Base-by-base conservation (phyloP, 75 land plant species). In the Picea glauca region DNA sequence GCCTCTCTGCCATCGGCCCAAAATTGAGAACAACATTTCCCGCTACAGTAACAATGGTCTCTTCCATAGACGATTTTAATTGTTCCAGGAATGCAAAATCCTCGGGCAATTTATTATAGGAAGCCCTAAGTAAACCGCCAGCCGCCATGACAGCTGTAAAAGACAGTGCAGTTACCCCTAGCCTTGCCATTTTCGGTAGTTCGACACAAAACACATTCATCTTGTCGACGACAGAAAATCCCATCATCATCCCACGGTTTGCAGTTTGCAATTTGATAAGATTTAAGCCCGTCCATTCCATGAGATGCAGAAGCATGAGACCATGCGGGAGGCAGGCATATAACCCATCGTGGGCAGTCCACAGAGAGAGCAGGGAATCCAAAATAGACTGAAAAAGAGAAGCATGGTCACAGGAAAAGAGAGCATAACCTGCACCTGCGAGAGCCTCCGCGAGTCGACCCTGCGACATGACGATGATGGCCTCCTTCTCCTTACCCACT, bases 351-450 rank as follows among this genome's bases (percentile, higher is more conserved):
- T 75, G 77, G 50, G 62, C 62, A 60, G 72, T 78, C 93, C 94
- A 92, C 31, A 92, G 78, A 18, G 83, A 79, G 13, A 92, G 75
- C 66, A 92, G 72, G 73, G 68, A 81, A 72, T 62, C 62, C 57
- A 94, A 72, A 78, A 92, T 65, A 58, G 79, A 81, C 15, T 26
- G 20, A 78, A 86, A 84, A 70, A 77, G 58, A 56, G 56, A 56
- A 40, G 58, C 66, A 18, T 77, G 62, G 14, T 86, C 70, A 7
- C 83, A 23, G 8, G 76, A 84, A 54, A 83, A 80, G 60, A 96
- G 76, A 63, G 93, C 91, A 81, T 94, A 96, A 13, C 99, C 99
- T 17, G 84, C 80, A 43, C 94, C 99, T 2, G 91, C 93, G 40
- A 96, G 79, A 1, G 85, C 85, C 59, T 87, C 82, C 13, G 88